Evolutionary conservation across 2,329 filamentous ascomycete genomes (phyloP).

Genomic region (Fusarium vanettenii): DNA sequence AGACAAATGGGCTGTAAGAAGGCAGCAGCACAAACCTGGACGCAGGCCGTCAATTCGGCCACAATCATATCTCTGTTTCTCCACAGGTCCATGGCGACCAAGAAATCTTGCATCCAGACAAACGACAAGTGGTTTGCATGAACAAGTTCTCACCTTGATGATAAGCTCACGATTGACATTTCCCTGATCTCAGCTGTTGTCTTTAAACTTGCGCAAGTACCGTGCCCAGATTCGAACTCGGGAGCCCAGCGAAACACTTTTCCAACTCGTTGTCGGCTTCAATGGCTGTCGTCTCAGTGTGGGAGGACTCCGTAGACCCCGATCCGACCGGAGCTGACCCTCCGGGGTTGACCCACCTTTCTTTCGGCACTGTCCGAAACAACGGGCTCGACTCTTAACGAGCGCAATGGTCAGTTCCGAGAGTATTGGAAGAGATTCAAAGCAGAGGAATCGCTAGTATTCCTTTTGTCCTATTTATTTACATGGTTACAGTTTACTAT

Average conservation of each 20-base stretch:
- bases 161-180: background rate
- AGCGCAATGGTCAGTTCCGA: background rate
- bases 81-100: background rate
- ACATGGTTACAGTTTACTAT: background rate
- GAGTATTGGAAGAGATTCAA: background rate
- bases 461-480: background rate
- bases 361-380: background rate
- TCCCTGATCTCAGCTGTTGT: no score
- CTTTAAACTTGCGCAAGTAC: no score
- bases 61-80: background rate
- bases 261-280: background rate
- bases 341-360: conserved; percentile 12
- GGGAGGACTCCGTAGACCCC: background rate
- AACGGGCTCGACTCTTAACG: background rate
- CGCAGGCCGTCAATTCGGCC: fast-evolving
- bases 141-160: background rate
- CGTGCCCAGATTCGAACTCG: background rate
- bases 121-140: background rate
- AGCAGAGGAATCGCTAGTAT: background rate
- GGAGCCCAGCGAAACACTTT: background rate
- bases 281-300: background rate
- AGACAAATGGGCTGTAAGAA: background rate
- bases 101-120: background rate
- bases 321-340: conserved; percentile 21
- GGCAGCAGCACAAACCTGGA: background rate